These are phyloP conservation scores for Mrakia blollopis DNA, from an alignment of 768 basidiomycete genomes.

Conservation along the genomic window DNA sequence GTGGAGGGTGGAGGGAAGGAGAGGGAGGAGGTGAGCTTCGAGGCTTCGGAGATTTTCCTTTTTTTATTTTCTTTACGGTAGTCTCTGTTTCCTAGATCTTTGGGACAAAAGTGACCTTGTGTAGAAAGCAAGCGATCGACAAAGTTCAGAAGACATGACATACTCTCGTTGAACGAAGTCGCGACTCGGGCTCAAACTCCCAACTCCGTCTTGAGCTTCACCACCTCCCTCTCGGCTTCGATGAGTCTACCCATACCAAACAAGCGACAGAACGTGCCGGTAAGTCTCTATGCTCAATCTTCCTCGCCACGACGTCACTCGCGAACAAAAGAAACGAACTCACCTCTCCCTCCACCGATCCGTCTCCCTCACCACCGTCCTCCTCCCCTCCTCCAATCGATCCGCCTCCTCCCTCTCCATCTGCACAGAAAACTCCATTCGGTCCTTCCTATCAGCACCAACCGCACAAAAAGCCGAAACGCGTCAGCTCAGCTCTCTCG, in stretches of 20 bases:
- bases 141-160: no score
- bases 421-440: slow-evolving; percentile 71
- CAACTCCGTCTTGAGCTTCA: slow-evolving; percentile 57
- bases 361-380: slow-evolving; percentile 66
- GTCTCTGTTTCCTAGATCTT: no score
- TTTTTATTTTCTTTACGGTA: no score
- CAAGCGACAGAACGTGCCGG: neutral
- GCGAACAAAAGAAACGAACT: neutral
- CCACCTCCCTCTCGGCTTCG: slow-evolving; percentile 77
- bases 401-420: slow-evolving; percentile 88
- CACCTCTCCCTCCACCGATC: slow-evolving; percentile 56
- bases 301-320: no score
- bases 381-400: slow-evolving; percentile 68
- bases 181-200: slow-evolving; percentile 24
- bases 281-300: no score
- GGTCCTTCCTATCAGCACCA: slow-evolving; percentile 48
- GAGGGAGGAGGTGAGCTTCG: neutral
- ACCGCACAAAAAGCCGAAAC: neutral
- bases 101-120: no score
- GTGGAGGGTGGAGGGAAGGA: neutral
- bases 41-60: no score
- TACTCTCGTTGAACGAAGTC: no score
- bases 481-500: slow-evolving; percentile 24
- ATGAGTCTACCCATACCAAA: slow-evolving; percentile 52
- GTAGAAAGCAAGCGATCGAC: no score